phyloP scores from a whole-genome alignment of 345 rosid genomes.

The Gossypium thurberi region DNA sequence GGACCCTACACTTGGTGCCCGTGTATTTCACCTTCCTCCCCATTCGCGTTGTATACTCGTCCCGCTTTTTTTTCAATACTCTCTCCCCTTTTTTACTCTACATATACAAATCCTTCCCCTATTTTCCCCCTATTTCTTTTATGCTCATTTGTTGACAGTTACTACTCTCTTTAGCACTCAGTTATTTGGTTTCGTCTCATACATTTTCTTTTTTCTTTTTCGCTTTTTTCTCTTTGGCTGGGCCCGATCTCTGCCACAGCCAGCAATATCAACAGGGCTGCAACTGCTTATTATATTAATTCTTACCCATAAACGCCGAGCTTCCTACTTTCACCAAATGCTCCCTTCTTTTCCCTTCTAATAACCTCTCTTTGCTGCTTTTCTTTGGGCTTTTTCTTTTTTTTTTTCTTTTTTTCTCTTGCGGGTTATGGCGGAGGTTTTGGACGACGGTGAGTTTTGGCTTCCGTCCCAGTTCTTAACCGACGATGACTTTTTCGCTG shows the following conservation, averaged over 20 bases:
- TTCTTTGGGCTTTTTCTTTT: not conserved
- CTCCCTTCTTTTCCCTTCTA: not conserved
- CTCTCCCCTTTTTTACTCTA: not conserved
- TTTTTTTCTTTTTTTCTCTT: not conserved
- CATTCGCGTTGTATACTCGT: not conserved
- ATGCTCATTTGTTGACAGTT: conserved; percentile 31
- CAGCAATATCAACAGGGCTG: conserved; percentile 12
- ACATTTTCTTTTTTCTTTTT: too few species aligned
- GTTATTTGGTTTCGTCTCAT: not conserved
- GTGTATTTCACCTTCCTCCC: not conserved
- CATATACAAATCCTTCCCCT: not conserved
- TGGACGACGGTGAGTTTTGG: conserved; percentile 68
- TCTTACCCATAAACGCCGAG: conserved; percentile 32
- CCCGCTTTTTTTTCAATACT: not conserved
- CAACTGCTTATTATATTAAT: conserved; percentile 28
- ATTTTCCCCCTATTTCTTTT: not conserved
- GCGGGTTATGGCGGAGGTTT: conserved; percentile 43
- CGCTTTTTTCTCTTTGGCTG: conserved; percentile 8
- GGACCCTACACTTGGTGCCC: conserved; percentile 20
- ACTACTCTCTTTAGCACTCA: conserved; percentile 7
- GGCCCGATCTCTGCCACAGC: conserved; percentile 29
- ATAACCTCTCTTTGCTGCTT: not conserved
- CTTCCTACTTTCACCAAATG: conserved; percentile 2
- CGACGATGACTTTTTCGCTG: conserved; percentile 49
- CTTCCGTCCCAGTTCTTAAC: conserved; percentile 71